A percentile compares a stretch with the other conserved stretches of the same genome.
Conservation (phyloP, 169 alveolate species). For the Eimeria falciformis region DNA sequence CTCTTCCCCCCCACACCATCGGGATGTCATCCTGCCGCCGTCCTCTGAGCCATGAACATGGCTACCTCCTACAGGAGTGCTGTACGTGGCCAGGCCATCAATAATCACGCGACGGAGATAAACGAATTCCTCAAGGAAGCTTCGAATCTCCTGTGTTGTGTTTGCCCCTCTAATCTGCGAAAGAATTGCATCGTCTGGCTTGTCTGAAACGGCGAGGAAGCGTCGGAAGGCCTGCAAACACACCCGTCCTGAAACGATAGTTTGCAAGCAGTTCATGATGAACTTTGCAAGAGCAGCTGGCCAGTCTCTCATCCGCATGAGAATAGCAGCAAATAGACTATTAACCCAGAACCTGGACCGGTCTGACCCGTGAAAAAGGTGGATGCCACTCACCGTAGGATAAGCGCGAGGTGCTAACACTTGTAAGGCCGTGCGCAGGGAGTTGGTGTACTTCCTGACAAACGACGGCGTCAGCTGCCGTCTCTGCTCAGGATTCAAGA, state of each 20-base stretch:
- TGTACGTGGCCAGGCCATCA: neutral
- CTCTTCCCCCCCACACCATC: neutral
- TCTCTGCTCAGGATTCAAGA: constrained; percentile 21
- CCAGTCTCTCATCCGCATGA: neutral
- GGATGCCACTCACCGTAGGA: neutral
- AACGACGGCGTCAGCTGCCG: constrained; percentile 2
- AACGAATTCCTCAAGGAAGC: neutral
- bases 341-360: too few species aligned
- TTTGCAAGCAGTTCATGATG: too few species aligned
- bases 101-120: constrained; percentile 23
- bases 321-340: neutral
- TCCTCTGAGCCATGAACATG: neutral
- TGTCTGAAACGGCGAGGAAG: neutral
- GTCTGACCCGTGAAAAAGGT: too few species aligned
- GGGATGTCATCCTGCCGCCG: neutral
- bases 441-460: constrained; percentile 15
- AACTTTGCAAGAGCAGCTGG: too few species aligned
- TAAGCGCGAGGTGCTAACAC: neutral
- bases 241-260: too few species aligned
- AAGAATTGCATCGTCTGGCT: neutral
- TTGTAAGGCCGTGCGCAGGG: constrained; percentile 5
- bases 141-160: neutral
- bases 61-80: neutral
- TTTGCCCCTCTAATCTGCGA: neutral
- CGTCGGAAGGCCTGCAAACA: neutral